Conservation (phyloP, 2,329 filamentous ascomycete species). For the Aspergillus alliaceus region DNA sequence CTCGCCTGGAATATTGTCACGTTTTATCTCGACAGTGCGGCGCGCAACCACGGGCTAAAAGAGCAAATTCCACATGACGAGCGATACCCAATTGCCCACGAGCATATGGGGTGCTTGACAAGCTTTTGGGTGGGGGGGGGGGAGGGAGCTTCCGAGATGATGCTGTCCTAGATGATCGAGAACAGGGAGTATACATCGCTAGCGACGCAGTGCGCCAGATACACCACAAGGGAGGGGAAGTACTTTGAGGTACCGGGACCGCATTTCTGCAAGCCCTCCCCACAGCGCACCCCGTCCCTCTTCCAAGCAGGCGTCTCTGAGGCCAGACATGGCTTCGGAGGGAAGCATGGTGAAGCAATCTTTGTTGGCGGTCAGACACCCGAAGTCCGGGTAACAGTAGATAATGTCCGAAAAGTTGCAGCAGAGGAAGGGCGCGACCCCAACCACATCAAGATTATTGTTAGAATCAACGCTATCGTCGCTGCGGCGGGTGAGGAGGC, state of each 20-base stretch:
- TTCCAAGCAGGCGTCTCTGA: conserved; percentile 46
- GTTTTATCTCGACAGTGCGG: conserved; percentile 43
- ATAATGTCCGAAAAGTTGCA: conserved; percentile 37
- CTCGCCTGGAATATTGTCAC: conserved; percentile 53
- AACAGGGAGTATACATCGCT: conserved; percentile 15
- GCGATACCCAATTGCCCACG: conserved; percentile 46
- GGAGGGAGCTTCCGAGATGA: conserved; percentile 50
- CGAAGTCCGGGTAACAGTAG: conserved; percentile 34
- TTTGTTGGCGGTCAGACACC: conserved; percentile 43
- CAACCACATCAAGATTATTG: conserved; percentile 38
- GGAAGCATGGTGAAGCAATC: conserved; percentile 41
- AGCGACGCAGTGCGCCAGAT: conserved; percentile 23
- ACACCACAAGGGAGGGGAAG: conserved; percentile 29
- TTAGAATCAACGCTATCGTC: conserved; percentile 40
- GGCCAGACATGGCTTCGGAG: conserved; percentile 43
- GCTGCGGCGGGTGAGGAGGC: conserved; percentile 42
- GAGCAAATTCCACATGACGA: conserved; percentile 46
- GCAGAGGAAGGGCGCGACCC: conserved; percentile 35
- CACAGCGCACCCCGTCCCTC: conserved; percentile 26
- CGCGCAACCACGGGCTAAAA: conserved; percentile 40
- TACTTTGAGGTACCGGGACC: conserved; percentile 39
- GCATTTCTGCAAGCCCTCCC: conserved; percentile 39
- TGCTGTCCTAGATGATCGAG: conserved; percentile 21
- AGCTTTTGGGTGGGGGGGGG: too few relatives aligned
- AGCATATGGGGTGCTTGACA: conserved; percentile 43